phyloP scores from a whole-genome alignment of 2,329 filamentous ascomycete species.

The Didymella pinodella region DNA sequence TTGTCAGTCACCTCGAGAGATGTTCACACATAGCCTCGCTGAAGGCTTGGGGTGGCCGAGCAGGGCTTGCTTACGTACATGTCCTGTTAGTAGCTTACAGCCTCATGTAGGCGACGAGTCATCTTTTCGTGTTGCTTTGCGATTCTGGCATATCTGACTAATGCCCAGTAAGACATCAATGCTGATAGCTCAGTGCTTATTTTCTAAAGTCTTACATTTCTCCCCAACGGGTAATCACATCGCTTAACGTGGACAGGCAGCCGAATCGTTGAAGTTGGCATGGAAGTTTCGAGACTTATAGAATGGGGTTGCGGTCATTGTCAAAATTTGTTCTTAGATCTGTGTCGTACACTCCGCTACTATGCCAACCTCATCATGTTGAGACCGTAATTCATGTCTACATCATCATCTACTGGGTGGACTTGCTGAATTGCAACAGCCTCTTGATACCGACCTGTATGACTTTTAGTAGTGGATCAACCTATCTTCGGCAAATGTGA shows the following conservation, averaged over 20 bases:
- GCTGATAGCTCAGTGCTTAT: background rate
- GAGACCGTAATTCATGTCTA: conserved; percentile 9
- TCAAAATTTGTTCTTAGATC: background rate
- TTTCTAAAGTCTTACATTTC: background rate
- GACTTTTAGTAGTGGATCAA: conserved; percentile 6
- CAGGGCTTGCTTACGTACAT: too few relatives aligned
- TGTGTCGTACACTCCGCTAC: conserved; percentile 8
- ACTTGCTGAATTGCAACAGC: conserved; percentile 51
- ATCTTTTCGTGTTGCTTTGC: too few relatives aligned
- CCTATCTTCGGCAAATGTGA: background rate
- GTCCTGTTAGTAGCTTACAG: too few relatives aligned
- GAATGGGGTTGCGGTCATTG: background rate
- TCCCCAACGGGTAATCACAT: background rate
- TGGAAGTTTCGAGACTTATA: background rate
- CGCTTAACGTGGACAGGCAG: too few relatives aligned
- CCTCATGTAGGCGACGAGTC: too few relatives aligned
- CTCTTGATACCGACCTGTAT: conserved; percentile 49
- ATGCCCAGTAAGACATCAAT: background rate
- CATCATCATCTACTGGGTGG: conserved; percentile 31
- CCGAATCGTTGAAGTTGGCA: background rate
- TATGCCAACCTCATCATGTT: background rate
- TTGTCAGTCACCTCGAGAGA: too few relatives aligned
- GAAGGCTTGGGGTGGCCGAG: too few relatives aligned
- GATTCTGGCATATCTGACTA: too few relatives aligned
- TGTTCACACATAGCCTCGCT: too few relatives aligned